A percentile compares a stretch with the other conserved stretches of the same genome.
Conservation (phyloP, 2,329 filamentous ascomycete genomes). For the Bipolaris cookei region DNA sequence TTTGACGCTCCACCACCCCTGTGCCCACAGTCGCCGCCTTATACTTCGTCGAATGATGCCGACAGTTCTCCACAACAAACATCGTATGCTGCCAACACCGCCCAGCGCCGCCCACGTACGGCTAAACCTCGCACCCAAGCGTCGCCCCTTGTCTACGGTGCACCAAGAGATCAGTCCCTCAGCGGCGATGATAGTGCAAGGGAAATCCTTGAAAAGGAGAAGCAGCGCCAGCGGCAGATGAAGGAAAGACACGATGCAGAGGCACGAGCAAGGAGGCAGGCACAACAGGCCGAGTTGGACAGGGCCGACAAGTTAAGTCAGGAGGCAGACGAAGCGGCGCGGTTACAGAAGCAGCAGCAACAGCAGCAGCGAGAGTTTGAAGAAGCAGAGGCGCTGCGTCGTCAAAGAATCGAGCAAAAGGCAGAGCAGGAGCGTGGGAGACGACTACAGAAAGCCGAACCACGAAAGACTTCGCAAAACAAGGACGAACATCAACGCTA, state of each 20-base stretch:
- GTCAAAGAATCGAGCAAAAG: slow-evolving; percentile 40
- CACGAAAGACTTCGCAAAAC: slow-evolving; percentile 32
- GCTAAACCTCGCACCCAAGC: slow-evolving; percentile 30
- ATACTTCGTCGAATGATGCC: slow-evolving; percentile 35
- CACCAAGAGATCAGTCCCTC: slow-evolving; percentile 28
- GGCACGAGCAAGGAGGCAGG: slow-evolving; percentile 38
- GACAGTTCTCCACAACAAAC: slow-evolving; percentile 37
- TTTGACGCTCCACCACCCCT: slow-evolving; percentile 20
- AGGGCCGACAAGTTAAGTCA: slow-evolving; percentile 33
- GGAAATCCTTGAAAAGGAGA: slow-evolving; percentile 41
- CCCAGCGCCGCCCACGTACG: slow-evolving; percentile 36
- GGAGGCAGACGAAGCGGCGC: slow-evolving; percentile 42
- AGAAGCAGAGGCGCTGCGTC: slow-evolving; percentile 36
- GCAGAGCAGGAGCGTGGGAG: slow-evolving; percentile 43
- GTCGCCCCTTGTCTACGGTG: slow-evolving; percentile 24
- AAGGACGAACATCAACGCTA: slow-evolving; percentile 36
- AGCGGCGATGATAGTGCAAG: slow-evolving; percentile 43
- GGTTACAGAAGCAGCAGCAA: slow-evolving; percentile 31
- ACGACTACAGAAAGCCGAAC: slow-evolving; percentile 41
- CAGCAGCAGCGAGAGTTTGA: slow-evolving; percentile 38
- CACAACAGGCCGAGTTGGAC: slow-evolving; percentile 39
- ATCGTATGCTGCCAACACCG: slow-evolving; percentile 27
- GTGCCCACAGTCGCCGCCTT: slow-evolving; percentile 16
- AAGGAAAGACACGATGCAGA: slow-evolving; percentile 44
- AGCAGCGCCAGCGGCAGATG: slow-evolving; percentile 39